Base-by-base conservation (phyloP, 163 green algal species). In the Scenedesmus sp. region DNA sequence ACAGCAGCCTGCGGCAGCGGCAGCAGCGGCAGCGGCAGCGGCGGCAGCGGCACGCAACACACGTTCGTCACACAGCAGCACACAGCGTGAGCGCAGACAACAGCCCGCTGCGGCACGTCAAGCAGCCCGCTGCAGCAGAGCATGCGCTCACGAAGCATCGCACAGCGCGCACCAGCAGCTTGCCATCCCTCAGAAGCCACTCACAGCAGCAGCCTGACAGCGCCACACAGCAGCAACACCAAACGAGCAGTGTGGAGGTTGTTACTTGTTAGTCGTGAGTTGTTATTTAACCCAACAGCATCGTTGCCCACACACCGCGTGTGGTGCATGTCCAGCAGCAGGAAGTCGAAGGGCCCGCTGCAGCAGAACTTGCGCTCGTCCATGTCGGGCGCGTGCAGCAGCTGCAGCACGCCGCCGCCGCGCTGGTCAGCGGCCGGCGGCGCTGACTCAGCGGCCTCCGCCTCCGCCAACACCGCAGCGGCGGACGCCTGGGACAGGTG, bases 291-390 rank as follows among this genome's bases (percentile, higher is more conserved):
- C n/a, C n/a, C n/a, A n/a, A n/a, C 7, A 35, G 70, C 6, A 33
- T 10, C 16, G 13, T 18, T 33, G 9, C 46, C 16, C 4, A 9
- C 86, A 43, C 26, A 90, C 86, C 87, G 42, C 7, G 91, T 92
- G 35, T 87, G 72, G 44, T 81, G 35, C 90, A 97, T 93, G 87
- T 98, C 96, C 85, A 96, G 84, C 43, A 98, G 89, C 70, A 98
- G 93, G 1, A 96, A 94, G 80, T 97, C 95, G 88, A 92, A 97
- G 0, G 95, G 95, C 6, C 95, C 93, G 4, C 70, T 1, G 78
- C 68, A 40, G 51, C 88, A 33, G 80, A 86, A 91, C 9, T 76
- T 89, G 9, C 79, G 73, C 26, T 94, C 90, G 84, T 94, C 92
- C 86, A 83, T 70, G 7, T 88, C 87, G n/a, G 80, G 53, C 13